These are phyloP conservation scores for Malassezia brasiliensis DNA, from an alignment of 1,284 basidiomycete genomes.

Conservation along the genomic window DNA sequence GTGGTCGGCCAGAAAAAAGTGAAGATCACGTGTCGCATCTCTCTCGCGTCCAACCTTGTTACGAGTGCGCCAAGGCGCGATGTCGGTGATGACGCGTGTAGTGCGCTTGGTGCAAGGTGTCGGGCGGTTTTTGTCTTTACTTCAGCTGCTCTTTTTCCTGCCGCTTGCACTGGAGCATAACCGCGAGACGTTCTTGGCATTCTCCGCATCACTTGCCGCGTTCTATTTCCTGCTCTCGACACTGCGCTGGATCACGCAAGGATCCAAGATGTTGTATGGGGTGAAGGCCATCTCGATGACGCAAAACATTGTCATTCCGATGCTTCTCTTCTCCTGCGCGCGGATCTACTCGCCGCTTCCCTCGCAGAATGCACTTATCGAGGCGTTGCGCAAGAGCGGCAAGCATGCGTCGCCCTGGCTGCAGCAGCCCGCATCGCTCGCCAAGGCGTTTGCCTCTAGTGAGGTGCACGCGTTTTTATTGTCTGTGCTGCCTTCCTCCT, in stretches of 20 bases:
- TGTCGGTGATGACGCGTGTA: not conserved
- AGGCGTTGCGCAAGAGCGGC: slow-evolving; percentile 1
- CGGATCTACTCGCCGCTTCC: slow-evolving; percentile 40
- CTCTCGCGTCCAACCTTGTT: not conserved
- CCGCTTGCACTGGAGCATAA: slow-evolving; percentile 44
- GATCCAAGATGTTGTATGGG: slow-evolving; percentile 29
- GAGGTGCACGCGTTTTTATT: not conserved
- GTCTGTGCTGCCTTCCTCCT: not conserved
- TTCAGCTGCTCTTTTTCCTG: slow-evolving; percentile 45
- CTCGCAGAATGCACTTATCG: not conserved
- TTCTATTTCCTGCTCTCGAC: slow-evolving; percentile 43
- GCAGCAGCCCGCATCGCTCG: slow-evolving; percentile 6
- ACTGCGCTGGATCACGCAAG: slow-evolving; percentile 25
- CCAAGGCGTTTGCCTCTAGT: not conserved
- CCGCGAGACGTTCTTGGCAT: slow-evolving; percentile 43
- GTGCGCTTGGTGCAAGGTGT: slow-evolving; percentile 4
- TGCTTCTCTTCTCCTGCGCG: slow-evolving; percentile 38
- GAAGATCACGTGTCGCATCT: not conserved
- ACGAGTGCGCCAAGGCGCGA: slow-evolving; percentile 1
- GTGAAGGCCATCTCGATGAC: slow-evolving; percentile 34
- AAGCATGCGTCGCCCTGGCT: slow-evolving; percentile 9
- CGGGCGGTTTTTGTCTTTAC: slow-evolving; percentile 15
- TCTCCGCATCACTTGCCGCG: slow-evolving; percentile 41
- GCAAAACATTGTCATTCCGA: slow-evolving; percentile 42
- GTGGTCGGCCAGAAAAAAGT: slow-evolving; percentile 1